A percentile compares a stretch with the other conserved stretches of the same genome.
These are phyloP conservation scores for Diaporthe sp. DNA, from an alignment of 2,329 filamentous ascomycete species.

Conservation along the genomic window DNA sequence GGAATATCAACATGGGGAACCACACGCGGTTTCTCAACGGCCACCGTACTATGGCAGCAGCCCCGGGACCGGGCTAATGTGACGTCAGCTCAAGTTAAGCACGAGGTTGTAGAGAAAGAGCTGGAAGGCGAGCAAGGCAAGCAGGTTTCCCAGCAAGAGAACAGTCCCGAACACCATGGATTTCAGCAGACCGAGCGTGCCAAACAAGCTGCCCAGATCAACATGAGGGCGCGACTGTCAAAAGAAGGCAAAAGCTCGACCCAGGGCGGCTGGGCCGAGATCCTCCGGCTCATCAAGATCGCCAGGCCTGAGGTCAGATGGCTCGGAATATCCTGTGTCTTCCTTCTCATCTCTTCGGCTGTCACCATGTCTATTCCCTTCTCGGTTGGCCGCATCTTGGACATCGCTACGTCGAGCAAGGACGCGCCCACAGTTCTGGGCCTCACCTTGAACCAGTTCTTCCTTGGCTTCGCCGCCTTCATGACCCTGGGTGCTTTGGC, in stretches of 20 bases:
- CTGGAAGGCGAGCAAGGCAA: constrained; percentile 41
- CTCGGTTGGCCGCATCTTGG: constrained; percentile 94
- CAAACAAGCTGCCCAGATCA: constrained; percentile 87
- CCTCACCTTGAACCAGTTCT: constrained; percentile 88
- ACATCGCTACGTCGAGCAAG: constrained; percentile 84
- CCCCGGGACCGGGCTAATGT: constrained; percentile 37
- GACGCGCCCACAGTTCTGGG: constrained; percentile 84
- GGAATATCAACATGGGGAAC: constrained; percentile 39
- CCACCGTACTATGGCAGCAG: constrained; percentile 42
- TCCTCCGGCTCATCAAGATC: constrained; percentile 90
- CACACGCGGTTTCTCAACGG: constrained; percentile 47
- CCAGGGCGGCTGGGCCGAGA: constrained; percentile 76
- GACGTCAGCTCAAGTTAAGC: constrained; percentile 34
- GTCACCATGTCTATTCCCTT: constrained; percentile 98
- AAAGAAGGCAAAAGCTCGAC: constrained; percentile 78
- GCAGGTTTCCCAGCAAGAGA: constrained; percentile 49
- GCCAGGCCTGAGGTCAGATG: constrained; percentile 86
- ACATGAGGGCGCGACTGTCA: constrained; percentile 87
- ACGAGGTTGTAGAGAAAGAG: constrained; percentile 28
- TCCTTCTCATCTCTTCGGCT: constrained; percentile 88
- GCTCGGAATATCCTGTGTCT: constrained; percentile 83
- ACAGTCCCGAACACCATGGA: constrained; percentile 48
- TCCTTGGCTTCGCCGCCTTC: constrained; percentile 81
- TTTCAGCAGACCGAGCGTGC: constrained; percentile 82
- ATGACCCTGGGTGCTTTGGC: constrained; percentile 87